Base-by-base conservation (phyloP, 129 eudicot species). In the Saussurea involucrata region DNA sequence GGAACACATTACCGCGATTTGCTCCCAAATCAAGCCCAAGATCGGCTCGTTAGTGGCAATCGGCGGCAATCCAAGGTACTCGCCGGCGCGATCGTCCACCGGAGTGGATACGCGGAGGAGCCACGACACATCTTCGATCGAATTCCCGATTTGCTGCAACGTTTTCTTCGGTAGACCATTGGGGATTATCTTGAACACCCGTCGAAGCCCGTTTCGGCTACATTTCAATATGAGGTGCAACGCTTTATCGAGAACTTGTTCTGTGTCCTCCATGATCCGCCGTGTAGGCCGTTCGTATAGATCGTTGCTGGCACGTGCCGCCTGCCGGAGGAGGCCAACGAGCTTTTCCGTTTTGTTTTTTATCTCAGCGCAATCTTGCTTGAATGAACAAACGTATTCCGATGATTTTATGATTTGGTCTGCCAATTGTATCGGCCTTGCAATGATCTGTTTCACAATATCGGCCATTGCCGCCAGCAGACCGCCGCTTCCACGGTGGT, bases 1-100 rank as follows among this genome's bases (percentile, higher is more conserved):
- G 1, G 80, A 63, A 3, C 77, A 86, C 27, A 88, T 17, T 15
- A 78, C 79, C 1, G 90, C 88, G 8, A 88, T 81, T 42, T 86
- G 88, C 44, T 86, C 90, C 93, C 93, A 88, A 11, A 88, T 86
- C 1, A 86, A 22, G 29, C 90, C 79, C 34, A 88, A 40, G 2
- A 84, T 84, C 3, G 93, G 93, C 84, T 88, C 90, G 64, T 86
- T 86, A 8, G 88, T 78, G 0, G 93, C 93, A 3, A 88, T 88
- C 0, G 90, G 93, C 5, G 93, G 90, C 21, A 88, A 75, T 3
- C 90, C 90, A 6, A 86, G 77, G 63, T 78, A 83, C 67, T 80
- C 83, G 18, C 78, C 89, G 10, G 81, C 88, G 1, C 75, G 76
- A 17, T 78, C 90, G n/a, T 81, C 90, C 0, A 85, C 83, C 1